Base-by-base conservation (phyloP, 768 basidiomycete species). In the Leccinum rimulosum region DNA sequence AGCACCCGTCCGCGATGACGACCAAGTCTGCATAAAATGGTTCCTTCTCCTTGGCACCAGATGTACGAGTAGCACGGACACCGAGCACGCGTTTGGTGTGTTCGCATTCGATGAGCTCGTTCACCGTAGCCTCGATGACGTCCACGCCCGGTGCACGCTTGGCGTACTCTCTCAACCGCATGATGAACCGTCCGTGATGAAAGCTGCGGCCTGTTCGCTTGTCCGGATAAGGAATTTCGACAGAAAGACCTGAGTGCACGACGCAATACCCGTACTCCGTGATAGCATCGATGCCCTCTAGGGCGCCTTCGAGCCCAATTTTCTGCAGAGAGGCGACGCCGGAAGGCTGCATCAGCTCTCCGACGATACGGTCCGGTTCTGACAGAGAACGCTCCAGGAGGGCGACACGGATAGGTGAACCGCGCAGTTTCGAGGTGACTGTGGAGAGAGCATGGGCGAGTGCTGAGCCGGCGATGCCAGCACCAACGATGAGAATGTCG, bases 331-430 rank as follows among this genome's bases (percentile, higher is more conserved):
- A 86, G 12, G 79, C 77, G 25, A 94, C 86, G 1, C 97, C 97
- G 1, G 89, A 95, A 2, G 97, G 97, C 68, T 99, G 97, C 25
- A 99, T 78, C 1, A 98, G 85, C 73, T 99, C 97, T 27, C 97
- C 97, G 35, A 98, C 97, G 64, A 99, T 98, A 17, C 97, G 84
- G 79, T 98, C 94, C 0, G 97, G 97, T 71, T 93, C 90, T 0
- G 88, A 81, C 4, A 98, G 81, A 14, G 95, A 96, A 11, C 96
- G 87, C 74, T 99, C 97, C 56, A 99, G 79, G 0, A 98, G 76
- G 17, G 88, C 88, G 64, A 98, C 87, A 22, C 86, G 83, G 19
- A 94, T 82, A 14, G 88, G 88, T 55, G 76, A 76, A 19, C 73
- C 52, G 45, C 84, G 79, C 43, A 70, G 61, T 54, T 72, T 64